phyloP scores from a whole-genome alignment of 75 land plant genomes.

The Cunninghamia lanceolata region DNA sequence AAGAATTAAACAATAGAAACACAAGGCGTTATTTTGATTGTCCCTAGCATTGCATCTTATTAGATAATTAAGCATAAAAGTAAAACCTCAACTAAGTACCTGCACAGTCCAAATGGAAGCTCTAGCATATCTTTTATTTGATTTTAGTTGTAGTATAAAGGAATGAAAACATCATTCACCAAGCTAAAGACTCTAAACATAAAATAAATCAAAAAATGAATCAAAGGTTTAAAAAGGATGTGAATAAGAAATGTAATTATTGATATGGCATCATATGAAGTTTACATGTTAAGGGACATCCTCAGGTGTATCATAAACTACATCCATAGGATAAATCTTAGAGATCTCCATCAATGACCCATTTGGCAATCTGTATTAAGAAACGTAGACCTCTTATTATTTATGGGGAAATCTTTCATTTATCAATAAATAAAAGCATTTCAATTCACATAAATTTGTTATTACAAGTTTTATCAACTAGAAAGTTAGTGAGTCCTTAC shows the following conservation, averaged over 20 bases:
- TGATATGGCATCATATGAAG: background rate
- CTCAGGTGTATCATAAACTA: constrained; percentile 82
- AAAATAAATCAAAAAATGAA: background rate
- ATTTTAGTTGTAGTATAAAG: constrained; percentile 58
- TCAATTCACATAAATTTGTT: background rate
- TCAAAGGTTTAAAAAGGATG: background rate
- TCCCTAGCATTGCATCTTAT: background rate
- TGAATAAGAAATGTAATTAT: background rate
- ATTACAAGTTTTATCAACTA: background rate
- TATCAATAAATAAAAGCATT: background rate
- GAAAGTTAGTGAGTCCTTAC: constrained; percentile 38
- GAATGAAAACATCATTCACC: background rate
- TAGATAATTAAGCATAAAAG: background rate
- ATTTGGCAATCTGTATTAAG: constrained; percentile 74
- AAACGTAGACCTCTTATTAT: background rate
- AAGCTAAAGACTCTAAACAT: background rate
- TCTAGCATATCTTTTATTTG: constrained; percentile 95
- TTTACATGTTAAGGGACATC: constrained; percentile 98
- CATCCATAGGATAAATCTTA: constrained; percentile 94
- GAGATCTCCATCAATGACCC: constrained; percentile 91
- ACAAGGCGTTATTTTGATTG: too few relatives aligned
- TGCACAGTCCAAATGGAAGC: constrained; percentile 89
- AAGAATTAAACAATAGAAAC: background rate
- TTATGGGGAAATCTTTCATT: constrained; percentile 14
- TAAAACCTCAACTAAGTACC: constrained; percentile 36